Base-by-base conservation (phyloP, 2,329 filamentous ascomycete genomes). In the Clonostachys rosea region DNA sequence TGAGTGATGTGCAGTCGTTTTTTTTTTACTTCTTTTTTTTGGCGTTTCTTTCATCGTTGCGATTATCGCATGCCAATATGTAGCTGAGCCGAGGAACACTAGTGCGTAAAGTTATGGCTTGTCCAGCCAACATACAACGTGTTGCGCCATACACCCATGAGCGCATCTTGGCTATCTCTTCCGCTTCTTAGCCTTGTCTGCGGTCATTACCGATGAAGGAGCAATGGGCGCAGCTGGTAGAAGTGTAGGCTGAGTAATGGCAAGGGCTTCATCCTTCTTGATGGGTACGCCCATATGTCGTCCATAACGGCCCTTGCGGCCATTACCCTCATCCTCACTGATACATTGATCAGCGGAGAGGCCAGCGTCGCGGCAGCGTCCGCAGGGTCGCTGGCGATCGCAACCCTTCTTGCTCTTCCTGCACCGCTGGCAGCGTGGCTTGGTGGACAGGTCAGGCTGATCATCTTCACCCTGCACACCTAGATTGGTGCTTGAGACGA, bases 401-500 rank as follows among this genome's bases (percentile, higher is more conserved):
- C 94, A 99, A 12, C 94, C 94, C 72, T 99, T 99, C 78, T 99
- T 99, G 73, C 92, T 97, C 81, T 99, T 99, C 60, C 94, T 87
- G 76, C 94, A 99, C 49, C 94, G 87, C 67, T 99, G 94, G 75
- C 94, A 99, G 52, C 94, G 91, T 48, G 94, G 94, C 71, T 97
- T 96, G 55, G 87, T 91, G 1, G 92, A 96, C 17, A 97, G 73
- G 58, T 99, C 92, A 4, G 91, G 94, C 43, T 96, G 75, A 48
- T 96, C 91, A 54, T 96, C 91, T 54, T 96, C 66, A 55, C 91
- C 89, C 43, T 75, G 79, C 8, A 73, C 71, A 6, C 74, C 68
- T 42, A 73, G 54, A 36, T 66, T 60, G 13, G 64, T 65, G 13
- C 67, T 68, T 13, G 89, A 90, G 11, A 83, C 78, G 48, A 85